Base-by-base conservation (phyloP, 192 early-diverging fungal species). In the Backusella parvicylindrica region DNA sequence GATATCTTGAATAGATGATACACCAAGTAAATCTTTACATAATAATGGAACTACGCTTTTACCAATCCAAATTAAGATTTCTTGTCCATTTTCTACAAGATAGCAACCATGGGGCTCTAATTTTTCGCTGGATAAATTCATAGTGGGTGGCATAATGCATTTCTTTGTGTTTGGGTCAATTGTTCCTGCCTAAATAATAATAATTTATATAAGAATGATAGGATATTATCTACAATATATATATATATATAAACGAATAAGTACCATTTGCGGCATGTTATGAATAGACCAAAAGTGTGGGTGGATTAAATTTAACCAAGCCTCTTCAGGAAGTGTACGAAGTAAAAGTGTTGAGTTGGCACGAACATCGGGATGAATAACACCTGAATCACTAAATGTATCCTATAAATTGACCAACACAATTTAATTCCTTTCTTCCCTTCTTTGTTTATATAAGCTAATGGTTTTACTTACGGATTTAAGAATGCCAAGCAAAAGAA, bases 1-100 rank as follows among this genome's bases (percentile, higher is more conserved):
- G 50, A 96, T 74, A 2, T 87, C 85, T 12, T 90, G 90, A 76
- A 92, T 88, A 2, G 81, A 79, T 26, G 86, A 83, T 2, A 86
- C 85, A 38, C 88, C 89, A 60, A 97, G 85, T 74, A 97, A 80
- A 38, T 83, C 79, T 47, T 80, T 84, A 49, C 85, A 85, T 1
- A 95, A 72, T 35, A 89, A 81, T 9, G 92, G 88, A 13, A 79
- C 77, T 40, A 81, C 87, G 8, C 83, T 85, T 65, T 92, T 86
- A 11, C 93, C 91, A 47, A 97, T 80, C 94, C 93, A 96, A 49
- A 97, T 56, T 74, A 91, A 92, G n/a, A 91, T 85, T 33, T 92
- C 88, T 5, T 81, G 68, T 18, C 93, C 92, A 73, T 90, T 88
- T 66, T 93, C 89, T 35, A 97, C 82, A 67, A 97, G 82, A 77